phyloP scores from a whole-genome alignment of 2,329 filamentous ascomycete genomes.

The Geosmithia flava region DNA sequence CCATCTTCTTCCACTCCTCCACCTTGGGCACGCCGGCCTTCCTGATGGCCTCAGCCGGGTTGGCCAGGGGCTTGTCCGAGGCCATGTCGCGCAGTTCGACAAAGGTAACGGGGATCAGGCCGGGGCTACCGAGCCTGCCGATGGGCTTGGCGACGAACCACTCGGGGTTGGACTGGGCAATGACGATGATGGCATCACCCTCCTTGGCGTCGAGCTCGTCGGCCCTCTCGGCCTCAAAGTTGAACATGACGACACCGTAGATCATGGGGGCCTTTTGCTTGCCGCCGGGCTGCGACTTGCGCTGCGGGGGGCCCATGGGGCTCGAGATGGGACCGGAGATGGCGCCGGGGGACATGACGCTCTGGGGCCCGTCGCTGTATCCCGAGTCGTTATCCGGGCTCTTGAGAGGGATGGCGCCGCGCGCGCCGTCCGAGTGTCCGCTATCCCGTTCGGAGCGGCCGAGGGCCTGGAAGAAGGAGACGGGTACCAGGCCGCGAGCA shows the following conservation, averaged over 20 bases:
- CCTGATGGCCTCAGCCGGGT: conserved; percentile 75
- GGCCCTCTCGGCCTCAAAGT: conserved; percentile 89
- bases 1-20: conserved; percentile 99
- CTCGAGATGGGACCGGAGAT: conserved; percentile 5
- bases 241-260: conserved; percentile 93
- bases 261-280: conserved; percentile 66
- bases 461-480: conserved; percentile 84
- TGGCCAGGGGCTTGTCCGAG: conserved; percentile 67
- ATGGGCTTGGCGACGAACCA: conserved; percentile 99
- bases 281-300: conserved; percentile 33
- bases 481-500: conserved; percentile 83
- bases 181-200: conserved; percentile 94
- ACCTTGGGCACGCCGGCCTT: conserved; percentile 86
- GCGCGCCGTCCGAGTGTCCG: conserved; percentile 50
- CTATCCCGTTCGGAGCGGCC: conserved; percentile 90
- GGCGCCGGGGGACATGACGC: conserved; percentile 11
- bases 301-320: conserved; percentile 14
- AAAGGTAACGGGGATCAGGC: conserved; percentile 90
- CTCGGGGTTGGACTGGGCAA: conserved; percentile 94
- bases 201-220: conserved; percentile 93
- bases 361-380: conserved; percentile 36
- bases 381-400: conserved; percentile 80
- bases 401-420: conserved; percentile 35
- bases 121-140: conserved; percentile 85
- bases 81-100: conserved; percentile 94